Conservation (phyloP, 2,329 filamentous ascomycete genomes). For the Teratosphaeria zuluensis region DNA sequence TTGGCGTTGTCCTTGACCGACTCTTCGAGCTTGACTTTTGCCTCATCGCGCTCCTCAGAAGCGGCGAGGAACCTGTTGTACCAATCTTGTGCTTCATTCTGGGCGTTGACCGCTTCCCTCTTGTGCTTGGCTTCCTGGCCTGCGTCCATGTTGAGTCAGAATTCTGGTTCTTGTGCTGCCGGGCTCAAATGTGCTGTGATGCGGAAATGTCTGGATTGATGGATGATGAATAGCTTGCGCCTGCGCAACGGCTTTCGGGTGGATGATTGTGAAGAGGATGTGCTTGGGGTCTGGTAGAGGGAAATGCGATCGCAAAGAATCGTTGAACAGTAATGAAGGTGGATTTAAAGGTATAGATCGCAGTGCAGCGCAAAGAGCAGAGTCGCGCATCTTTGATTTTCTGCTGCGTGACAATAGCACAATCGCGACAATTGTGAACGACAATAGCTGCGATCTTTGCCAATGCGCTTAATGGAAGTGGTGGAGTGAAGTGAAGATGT, state of each 20-base stretch:
- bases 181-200: not conserved
- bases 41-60: not conserved
- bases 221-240: not conserved
- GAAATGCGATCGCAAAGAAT: not conserved
- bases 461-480: not conserved
- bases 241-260: not conserved
- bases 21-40: not conserved
- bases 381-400: not conserved
- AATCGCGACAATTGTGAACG: not conserved
- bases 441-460: not conserved
- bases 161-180: not conserved
- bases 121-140: not conserved
- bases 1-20: not conserved
- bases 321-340: not conserved
- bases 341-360: not conserved
- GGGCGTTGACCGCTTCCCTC: not conserved
- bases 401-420: not conserved
- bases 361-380: not conserved
- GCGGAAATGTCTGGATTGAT: not conserved
- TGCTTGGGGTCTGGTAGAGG: not conserved
- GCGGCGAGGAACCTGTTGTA: not conserved
- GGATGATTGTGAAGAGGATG: not conserved
- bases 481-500: not conserved
- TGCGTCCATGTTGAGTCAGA: not conserved
- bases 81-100: not conserved